phyloP scores from a whole-genome alignment of 78 protist species.

The Dictyostelium purpureum region DNA sequence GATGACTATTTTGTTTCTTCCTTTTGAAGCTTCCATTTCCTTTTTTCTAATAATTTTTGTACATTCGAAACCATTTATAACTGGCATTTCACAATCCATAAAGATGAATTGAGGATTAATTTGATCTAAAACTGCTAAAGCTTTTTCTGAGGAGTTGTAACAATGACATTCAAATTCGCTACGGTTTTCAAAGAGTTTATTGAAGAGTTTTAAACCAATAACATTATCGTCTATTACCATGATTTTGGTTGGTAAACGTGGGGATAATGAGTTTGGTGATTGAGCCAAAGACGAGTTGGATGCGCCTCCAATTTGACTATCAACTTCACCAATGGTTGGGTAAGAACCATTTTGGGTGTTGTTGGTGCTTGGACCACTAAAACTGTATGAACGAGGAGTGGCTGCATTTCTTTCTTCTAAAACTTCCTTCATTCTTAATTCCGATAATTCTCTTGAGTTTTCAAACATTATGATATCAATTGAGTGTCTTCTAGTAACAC shows the following conservation, averaged over 20 bases:
- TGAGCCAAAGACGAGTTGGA: background rate
- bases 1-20: background rate
- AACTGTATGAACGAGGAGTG: background rate
- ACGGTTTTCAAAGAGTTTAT: background rate
- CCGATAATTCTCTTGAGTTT: background rate
- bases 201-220: background rate
- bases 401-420: background rate
- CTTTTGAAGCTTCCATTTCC: slow-evolving; percentile 4
- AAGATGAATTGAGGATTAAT: background rate
- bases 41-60: slow-evolving; percentile 19
- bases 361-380: background rate
- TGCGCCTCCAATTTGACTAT: background rate
- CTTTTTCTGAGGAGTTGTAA: background rate
- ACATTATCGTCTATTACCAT: slow-evolving; percentile 25
- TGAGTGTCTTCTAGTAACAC: slow-evolving; percentile 54
- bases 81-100: slow-evolving; percentile 57
- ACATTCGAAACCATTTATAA: slow-evolving; percentile 23
- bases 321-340: background rate
- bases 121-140: background rate
- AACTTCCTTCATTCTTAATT: background rate
- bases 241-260: background rate
- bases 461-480: slow-evolving; percentile 52
- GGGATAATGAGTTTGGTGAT: background rate
- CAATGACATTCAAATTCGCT: slow-evolving; percentile 18
- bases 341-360: background rate